These are phyloP conservation scores for Eudorina sp. DNA, from an alignment of 139 green algal genomes.

Conservation along the genomic window DNA sequence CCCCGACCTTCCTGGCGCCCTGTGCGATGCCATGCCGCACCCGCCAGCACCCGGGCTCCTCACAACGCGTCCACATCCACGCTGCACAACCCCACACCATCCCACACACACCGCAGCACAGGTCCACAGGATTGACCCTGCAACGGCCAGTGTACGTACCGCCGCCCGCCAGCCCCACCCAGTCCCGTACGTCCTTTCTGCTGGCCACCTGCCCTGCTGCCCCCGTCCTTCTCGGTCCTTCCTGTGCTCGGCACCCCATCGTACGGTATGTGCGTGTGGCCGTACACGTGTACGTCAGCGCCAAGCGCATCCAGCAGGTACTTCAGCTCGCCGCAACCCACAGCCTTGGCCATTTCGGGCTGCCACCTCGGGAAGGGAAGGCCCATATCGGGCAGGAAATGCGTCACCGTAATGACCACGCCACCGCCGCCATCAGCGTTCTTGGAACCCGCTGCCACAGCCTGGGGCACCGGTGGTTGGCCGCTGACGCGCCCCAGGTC, in stretches of 20 bases:
- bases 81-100: background rate
- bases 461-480: background rate
- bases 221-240: background rate
- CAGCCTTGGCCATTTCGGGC: slow-evolving; percentile 50
- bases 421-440: background rate
- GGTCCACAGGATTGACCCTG: background rate
- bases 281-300: slow-evolving; percentile 38
- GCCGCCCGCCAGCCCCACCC: background rate
- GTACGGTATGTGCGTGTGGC: slow-evolving; percentile 31
- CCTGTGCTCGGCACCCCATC: background rate
- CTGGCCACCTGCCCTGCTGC: too few species aligned
- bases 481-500: background rate
- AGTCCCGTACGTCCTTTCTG: too few species aligned
- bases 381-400: slow-evolving; percentile 49
- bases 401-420: slow-evolving; percentile 33
- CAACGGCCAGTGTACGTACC: slow-evolving; percentile 37
- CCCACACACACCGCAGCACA: background rate
- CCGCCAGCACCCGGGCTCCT: too few species aligned
- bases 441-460: background rate
- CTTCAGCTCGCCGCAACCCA: slow-evolving; percentile 47
- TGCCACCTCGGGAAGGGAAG: slow-evolving; percentile 40
- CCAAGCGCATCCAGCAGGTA: slow-evolving; percentile 26
- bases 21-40: too few species aligned
- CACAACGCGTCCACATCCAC: background rate
- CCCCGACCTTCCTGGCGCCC: too few species aligned